Base-by-base conservation (phyloP, 164 flowering plant genomes). In the Dillenia turbinata region DNA sequence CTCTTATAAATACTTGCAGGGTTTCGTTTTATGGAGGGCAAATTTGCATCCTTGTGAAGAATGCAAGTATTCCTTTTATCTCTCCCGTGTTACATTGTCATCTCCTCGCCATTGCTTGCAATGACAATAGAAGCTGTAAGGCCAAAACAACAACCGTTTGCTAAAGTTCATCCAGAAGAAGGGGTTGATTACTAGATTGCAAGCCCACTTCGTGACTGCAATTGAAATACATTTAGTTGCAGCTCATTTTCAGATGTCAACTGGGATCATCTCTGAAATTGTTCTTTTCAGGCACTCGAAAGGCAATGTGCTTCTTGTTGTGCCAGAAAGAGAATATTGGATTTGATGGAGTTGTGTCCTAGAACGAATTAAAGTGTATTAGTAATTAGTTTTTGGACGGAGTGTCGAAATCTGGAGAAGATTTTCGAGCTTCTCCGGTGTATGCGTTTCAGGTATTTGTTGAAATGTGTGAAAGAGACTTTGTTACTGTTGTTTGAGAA, bases 91-190 rank as follows among this genome's bases (percentile, higher is more conserved):
- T 19, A 75, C 22, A 61, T 49, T 78, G 8, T 96, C 89, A 59
- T 85, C 78, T 0, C 86, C 86, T 2, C 19, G 47, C 2, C 56
- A 65, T 62, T 87, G 86, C 73, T 77, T 88, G 0, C 66, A 64
- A 6, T 80, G 57, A 69, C 90, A 77, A 68, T 82, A 82, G 12
- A 80, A 6, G 9, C 92, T 92, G 17, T 85, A 87, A 48, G 95
- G 98, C 98, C 98, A 93, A 69, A 84, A 87, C 62, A 90, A 16
- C 96, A 96, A 92, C 11, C 83, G 83, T 94, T 92, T 85, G 71
- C 96, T 90, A 57, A 93, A 93, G 69, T 90, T 88, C 92, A 85
- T 81, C 97, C 90, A 93, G 59, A 90, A 80, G 63, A 89, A 89
- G 0, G 97, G 96, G 62, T 66, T 85, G 15, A 83, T 57, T 0